phyloP scores from a whole-genome alignment of 1,284 basidiomycete genomes.

The Boletellus deceptivus region DNA sequence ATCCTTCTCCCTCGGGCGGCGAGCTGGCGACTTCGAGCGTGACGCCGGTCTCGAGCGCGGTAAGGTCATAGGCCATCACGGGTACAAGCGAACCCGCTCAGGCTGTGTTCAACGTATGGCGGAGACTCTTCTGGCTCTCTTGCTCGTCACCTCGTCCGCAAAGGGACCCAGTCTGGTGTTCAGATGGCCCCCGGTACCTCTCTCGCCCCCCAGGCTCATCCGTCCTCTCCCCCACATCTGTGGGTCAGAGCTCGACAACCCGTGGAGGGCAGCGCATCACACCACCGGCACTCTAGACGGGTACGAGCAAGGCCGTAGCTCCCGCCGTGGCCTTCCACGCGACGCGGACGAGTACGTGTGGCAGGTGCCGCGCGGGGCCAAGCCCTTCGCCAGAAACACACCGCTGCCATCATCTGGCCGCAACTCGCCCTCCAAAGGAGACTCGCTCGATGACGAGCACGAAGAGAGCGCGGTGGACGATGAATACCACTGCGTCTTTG shows the following conservation, averaged over 20 bases:
- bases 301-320: conserved; percentile 23
- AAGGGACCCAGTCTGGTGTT: conserved; percentile 71
- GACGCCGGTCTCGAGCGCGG: conserved; percentile 28
- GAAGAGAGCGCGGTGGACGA: conserved; percentile 37
- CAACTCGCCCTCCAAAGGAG: conserved; percentile 44
- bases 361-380: conserved; percentile 47
- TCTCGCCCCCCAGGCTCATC: conserved; percentile 55
- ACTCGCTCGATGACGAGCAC: conserved; percentile 35
- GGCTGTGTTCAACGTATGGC: conserved; percentile 44
- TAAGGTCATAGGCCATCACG: conserved; percentile 16
- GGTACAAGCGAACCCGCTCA: no score
- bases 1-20: conserved; percentile 14
- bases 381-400: conserved; percentile 41
- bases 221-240: conserved; percentile 55
- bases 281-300: conserved; percentile 16
- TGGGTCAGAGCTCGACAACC: conserved; percentile 60
- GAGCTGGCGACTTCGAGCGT: conserved; percentile 22
- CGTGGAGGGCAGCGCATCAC: conserved; percentile 62
- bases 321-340: conserved; percentile 18
- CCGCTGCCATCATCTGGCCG: conserved; percentile 43
- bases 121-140: conserved; percentile 68
- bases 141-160: conserved; percentile 74
- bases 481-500: conserved; percentile 71
- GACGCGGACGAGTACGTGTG: conserved; percentile 52
- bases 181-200: conserved; percentile 69